Evolutionary conservation across 1,284 basidiomycete species (phyloP), one percentile per base, ranked within the genome.

Genomic region (Exobasidium cylindrosporum): DNA sequence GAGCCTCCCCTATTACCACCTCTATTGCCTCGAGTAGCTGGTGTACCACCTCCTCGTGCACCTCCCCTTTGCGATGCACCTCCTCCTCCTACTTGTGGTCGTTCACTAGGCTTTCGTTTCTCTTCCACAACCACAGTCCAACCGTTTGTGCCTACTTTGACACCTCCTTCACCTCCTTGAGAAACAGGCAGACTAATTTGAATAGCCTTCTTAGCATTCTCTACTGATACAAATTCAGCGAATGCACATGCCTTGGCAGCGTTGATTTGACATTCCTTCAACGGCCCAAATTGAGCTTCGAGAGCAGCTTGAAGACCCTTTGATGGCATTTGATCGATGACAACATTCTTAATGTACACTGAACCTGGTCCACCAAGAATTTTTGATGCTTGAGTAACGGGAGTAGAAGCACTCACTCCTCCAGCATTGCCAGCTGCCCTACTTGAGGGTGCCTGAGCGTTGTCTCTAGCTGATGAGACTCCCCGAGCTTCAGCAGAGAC

Each of bases 191-290:
- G 81, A 44, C 87, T 89, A 2, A 88, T 85, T 26, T 85, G 82
- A 72, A 97, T 94, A 1, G 95, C 95, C 61, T 88, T 87, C 69
- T 87, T 86, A 14, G 95, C 95, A 28, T 86, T 83, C 2, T 96
- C 92, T 65, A 93, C 82, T 6, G 83, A 83, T 40, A 81, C 81
- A 82, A 95, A 98, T 81, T 97, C 94, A 74, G 94, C 85, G 84
- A 97, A 97, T 0, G 94, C 95, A 78, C 93, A 97, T 0, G 90
- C 91, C 81, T 92, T 95, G 78, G 76, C 78, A 67, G 89, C 88
- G 55, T 96, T 88, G 71, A 97, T 88, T 81, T 97, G 92, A 54
- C 92, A 82, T 55, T 93, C 91, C 81, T 90, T 91, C 77, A 96
- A 85, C 2, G 88, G 84, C 4, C 94, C 94, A 80, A 97, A 97